Conservation (phyloP, 2,329 filamentous ascomycete genomes). For the Aurifilum marmelostoma region DNA sequence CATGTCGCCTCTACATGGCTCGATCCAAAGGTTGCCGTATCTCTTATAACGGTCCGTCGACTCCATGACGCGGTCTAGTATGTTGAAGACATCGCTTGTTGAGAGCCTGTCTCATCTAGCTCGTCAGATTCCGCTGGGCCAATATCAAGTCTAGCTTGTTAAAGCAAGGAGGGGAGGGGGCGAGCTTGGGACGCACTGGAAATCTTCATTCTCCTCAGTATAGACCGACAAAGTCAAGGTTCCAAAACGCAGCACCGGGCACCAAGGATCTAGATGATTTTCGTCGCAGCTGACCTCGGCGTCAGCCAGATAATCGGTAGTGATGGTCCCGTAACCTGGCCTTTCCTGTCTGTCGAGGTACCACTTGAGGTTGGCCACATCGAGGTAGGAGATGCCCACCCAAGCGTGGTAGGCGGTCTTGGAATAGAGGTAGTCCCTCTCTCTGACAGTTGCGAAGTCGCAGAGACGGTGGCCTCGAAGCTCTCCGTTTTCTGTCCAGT, state of each 20-base stretch:
- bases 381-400: background rate
- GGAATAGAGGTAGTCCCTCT: background rate
- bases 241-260: background rate
- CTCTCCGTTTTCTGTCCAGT: background rate
- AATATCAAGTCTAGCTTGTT: background rate
- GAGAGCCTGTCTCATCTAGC: background rate
- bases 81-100: background rate
- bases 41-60: background rate
- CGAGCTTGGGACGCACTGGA: background rate
- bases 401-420: background rate
- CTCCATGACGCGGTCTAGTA: background rate
- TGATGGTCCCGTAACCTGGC: background rate
- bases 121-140: background rate
- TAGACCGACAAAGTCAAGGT: constrained; percentile 1
- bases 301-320: background rate
- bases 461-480: background rate
- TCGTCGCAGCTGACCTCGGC: background rate
- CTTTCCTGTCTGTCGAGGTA: background rate
- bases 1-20: constrained; percentile 1
- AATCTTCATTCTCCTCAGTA: background rate
- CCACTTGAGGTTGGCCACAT: constrained; percentile 10
- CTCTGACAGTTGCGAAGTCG: background rate
- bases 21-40: background rate
- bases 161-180: background rate
- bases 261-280: background rate